phyloP scores from a whole-genome alignment of 768 basidiomycete genomes.

The Artomyces pyxidatus region DNA sequence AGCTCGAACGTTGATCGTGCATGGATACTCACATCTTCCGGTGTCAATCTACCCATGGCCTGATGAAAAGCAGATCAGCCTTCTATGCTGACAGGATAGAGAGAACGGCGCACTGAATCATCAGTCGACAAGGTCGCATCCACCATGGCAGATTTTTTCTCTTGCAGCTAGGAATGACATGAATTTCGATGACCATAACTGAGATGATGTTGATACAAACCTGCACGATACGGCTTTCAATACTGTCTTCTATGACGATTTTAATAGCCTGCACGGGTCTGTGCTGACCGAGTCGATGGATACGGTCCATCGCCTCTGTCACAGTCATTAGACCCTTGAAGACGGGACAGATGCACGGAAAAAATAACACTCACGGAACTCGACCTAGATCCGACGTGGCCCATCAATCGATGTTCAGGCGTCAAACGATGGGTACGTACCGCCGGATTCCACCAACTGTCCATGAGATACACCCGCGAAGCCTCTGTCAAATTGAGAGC shows the following conservation, averaged over 20 bases:
- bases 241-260: constrained; percentile 91
- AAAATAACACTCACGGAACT: constrained; percentile 54
- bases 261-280: constrained; percentile 92
- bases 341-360: background rate
- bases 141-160: constrained; percentile 95
- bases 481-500: constrained; percentile 87
- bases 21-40: constrained; percentile 49
- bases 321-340: constrained; percentile 2
- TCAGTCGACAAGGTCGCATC: constrained; percentile 80
- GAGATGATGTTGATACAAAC: constrained; percentile 24
- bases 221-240: constrained; percentile 92
- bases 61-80: constrained; percentile 21
- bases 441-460: constrained; percentile 99
- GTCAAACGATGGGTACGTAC: constrained; percentile 36
- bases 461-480: constrained; percentile 93
- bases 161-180: constrained; percentile 55
- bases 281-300: constrained; percentile 92
- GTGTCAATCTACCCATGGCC: constrained; percentile 92
- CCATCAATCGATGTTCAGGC: too few species aligned
- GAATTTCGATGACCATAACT: background rate
- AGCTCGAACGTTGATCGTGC: background rate
- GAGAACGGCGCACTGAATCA: constrained; percentile 48
- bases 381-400: constrained; percentile 37
- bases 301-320: constrained; percentile 93
- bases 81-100: too few species aligned